These are phyloP conservation scores for Jamesozyma piceae DNA, from an alignment of 805 yeast genomes.

Conservation along the genomic window DNA sequence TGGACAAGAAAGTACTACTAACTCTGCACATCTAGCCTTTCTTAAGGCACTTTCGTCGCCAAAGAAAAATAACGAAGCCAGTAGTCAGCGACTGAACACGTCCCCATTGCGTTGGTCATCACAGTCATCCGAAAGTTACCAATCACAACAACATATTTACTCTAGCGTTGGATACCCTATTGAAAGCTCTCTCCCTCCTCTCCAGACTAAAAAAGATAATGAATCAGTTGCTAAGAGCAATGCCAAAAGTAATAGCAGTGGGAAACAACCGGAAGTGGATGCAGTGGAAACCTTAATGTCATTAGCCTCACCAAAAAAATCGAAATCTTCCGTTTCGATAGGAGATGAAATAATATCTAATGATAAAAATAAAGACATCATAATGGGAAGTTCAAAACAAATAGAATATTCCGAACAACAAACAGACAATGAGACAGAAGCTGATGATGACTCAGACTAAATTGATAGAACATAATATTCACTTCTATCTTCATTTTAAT, in stretches of 20 bases:
- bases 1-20: slow-evolving; percentile 16
- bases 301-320: slow-evolving; percentile 30
- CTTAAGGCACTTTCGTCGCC: slow-evolving; percentile 30
- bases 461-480: not conserved
- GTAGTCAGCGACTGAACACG: not conserved
- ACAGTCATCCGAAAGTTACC: not conserved
- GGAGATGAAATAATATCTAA: not conserved
- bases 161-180: not conserved
- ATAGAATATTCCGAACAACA: slow-evolving; percentile 5
- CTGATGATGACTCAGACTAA: slow-evolving; percentile 6
- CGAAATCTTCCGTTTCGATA: slow-evolving; percentile 9
- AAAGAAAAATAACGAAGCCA: not conserved
- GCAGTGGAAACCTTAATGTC: slow-evolving; percentile 37
- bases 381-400: not conserved
- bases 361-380: slow-evolving; percentile 1
- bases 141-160: not conserved
- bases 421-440: slow-evolving; percentile 22
- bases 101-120: slow-evolving; percentile 2
- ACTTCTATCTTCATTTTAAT: too few species aligned
- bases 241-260: slow-evolving; percentile 5
- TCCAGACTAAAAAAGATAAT: not conserved
- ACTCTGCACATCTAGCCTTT: slow-evolving; percentile 35
- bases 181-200: not conserved
- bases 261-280: slow-evolving; percentile 30
- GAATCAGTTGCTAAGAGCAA: not conserved